Percentiles rank a stretch among this genome's conserved stretches.
Evolutionary conservation across 352 stramenopile species (phyloP).

Genomic region (Pythium grandisporangium): DNA sequence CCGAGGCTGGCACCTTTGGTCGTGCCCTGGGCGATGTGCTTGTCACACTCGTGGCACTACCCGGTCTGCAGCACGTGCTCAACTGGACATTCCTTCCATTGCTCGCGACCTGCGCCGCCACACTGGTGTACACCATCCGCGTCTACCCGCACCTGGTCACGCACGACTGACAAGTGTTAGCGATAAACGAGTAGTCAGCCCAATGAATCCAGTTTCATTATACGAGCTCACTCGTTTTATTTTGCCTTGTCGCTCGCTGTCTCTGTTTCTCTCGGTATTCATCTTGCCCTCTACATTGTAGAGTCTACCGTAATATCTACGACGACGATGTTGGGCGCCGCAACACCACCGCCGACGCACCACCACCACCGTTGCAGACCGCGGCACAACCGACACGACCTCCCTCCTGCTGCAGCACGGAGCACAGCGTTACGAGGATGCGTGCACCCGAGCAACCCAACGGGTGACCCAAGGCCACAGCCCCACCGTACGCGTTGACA

Average conservation of each 20-base stretch:
- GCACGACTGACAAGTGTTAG: slow-evolving; percentile 12
- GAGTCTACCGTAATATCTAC: too few species aligned
- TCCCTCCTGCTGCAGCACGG: slow-evolving; percentile 88
- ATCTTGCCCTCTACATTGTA: too few species aligned
- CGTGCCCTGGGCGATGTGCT: slow-evolving; percentile 79
- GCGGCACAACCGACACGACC: slow-evolving; percentile 86
- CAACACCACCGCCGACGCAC: slow-evolving; percentile 92
- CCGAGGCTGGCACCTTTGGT: slow-evolving; percentile 87
- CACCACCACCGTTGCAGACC: slow-evolving; percentile 97
- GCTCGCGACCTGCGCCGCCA: slow-evolving; percentile 38
- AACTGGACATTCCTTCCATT: slow-evolving; percentile 78
- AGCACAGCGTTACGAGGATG: slow-evolving; percentile 91
- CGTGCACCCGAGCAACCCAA: slow-evolving; percentile 67
- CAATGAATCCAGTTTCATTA: background rate
- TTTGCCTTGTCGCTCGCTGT: background rate
- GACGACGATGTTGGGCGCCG: slow-evolving; percentile 76
- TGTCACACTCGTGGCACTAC: slow-evolving; percentile 77
- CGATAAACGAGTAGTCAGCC: too few species aligned
- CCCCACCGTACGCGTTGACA: slow-evolving; percentile 93
- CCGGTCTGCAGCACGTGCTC: slow-evolving; percentile 75
- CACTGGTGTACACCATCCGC: slow-evolving; percentile 58
- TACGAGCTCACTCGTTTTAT: background rate
- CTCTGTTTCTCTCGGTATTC: background rate
- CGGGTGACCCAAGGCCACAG: slow-evolving; percentile 51
- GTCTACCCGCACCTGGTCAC: slow-evolving; percentile 62